phyloP scores from a whole-genome alignment of 1,284 basidiomycete genomes.

The Xanthoconium separans region DNA sequence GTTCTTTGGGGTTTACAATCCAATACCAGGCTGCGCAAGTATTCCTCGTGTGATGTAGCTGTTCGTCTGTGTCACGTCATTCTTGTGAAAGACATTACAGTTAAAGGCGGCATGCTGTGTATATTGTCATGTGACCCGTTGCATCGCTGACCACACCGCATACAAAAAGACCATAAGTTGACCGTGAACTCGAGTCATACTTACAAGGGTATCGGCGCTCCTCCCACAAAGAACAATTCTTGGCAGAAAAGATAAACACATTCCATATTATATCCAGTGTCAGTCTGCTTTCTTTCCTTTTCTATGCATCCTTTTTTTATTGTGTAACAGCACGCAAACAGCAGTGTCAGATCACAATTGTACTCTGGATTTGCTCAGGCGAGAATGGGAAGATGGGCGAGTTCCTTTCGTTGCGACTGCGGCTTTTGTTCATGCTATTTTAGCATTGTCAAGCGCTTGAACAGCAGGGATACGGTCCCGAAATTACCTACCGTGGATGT shows the following conservation, averaged over 20 bases:
- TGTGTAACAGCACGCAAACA: slow-evolving; percentile 6
- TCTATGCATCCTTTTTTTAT: background rate
- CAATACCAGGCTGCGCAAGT: background rate
- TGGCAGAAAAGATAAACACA: background rate
- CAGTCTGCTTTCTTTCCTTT: no score
- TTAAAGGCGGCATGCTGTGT: background rate
- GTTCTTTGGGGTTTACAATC: background rate
- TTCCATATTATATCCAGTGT: no score
- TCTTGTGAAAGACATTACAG: background rate
- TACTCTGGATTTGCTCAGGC: no score
- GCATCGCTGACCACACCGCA: background rate
- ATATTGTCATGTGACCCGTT: background rate
- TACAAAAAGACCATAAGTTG: background rate
- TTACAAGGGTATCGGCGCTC: background rate
- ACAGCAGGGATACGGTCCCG: no score
- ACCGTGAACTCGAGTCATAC: slow-evolving; percentile 1
- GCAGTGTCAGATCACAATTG: no score
- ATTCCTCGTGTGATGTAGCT: background rate
- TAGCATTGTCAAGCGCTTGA: no score
- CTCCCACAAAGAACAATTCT: slow-evolving; percentile 1
- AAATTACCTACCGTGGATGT: no score
- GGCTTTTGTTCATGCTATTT: no score
- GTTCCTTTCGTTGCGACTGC: no score
- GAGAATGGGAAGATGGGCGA: no score
- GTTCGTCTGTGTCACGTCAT: background rate